Percentiles rank a stretch among this genome's conserved stretches.
These are phyloP conservation scores for Fistulifera pelliculosa DNA, from an alignment of 108 stramenopile species.

Conservation along the genomic window DNA sequence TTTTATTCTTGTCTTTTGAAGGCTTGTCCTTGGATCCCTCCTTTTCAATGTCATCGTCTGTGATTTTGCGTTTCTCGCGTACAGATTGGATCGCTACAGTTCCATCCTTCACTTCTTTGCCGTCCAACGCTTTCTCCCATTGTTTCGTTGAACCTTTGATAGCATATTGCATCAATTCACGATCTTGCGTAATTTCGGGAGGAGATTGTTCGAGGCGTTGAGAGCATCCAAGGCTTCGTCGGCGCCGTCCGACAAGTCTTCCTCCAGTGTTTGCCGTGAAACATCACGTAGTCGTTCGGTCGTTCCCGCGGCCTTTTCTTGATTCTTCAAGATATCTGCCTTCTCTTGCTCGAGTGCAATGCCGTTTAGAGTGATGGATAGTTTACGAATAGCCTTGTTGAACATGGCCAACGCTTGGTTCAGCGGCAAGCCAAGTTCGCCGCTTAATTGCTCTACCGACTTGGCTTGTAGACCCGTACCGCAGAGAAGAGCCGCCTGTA, in stretches of 20 bases:
- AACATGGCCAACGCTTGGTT: constrained; percentile 94
- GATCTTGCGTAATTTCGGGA: constrained; percentile 57
- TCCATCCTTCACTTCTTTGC: constrained; percentile 34
- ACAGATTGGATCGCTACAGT: constrained; percentile 33
- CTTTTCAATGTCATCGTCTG: constrained; percentile 34
- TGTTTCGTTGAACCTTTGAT: constrained; percentile 77
- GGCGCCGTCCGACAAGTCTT: constrained; percentile 69
- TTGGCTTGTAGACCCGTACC: constrained; percentile 85
- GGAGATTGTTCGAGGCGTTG: constrained; percentile 17
- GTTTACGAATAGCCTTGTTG: constrained; percentile 92
- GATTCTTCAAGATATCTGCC: constrained; percentile 29
- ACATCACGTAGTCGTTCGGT: constrained; percentile 54
- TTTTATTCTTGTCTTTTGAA: constrained; percentile 16
- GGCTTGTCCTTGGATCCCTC: constrained; percentile 22
- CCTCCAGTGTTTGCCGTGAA: constrained; percentile 64
- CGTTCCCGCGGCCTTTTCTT: constrained; percentile 8
- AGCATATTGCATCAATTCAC: constrained; percentile 73
- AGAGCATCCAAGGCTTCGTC: constrained; percentile 46
- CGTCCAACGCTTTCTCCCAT: constrained; percentile 69
- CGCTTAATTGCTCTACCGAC: constrained; percentile 64
- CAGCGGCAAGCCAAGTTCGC: constrained; percentile 79
- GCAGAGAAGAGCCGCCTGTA: constrained; percentile 86
- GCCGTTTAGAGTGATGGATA: constrained; percentile 66
- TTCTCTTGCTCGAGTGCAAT: constrained; percentile 74
- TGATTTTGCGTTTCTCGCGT: constrained; percentile 40